phyloP scores from a whole-genome alignment of 139 green algal species.

The Chara braunii region DNA sequence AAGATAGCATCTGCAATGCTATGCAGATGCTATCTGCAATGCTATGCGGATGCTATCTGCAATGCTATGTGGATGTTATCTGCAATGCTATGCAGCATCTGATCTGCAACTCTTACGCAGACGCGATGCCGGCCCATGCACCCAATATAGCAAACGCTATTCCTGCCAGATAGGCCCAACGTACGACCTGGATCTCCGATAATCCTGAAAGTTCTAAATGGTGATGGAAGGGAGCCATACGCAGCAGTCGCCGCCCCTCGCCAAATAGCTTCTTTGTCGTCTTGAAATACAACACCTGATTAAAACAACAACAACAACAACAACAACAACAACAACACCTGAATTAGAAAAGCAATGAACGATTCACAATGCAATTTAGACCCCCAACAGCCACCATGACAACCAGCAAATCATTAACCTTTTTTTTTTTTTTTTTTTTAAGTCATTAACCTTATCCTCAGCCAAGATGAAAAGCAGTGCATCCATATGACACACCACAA shows the following conservation, averaged over 20 bases:
- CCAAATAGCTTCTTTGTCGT: slow-evolving; percentile 28
- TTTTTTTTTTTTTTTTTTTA: too few species aligned
- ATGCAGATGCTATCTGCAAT: too few species aligned
- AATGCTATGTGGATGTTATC: too few species aligned
- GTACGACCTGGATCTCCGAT: slow-evolving; percentile 20
- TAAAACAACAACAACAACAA: not conserved
- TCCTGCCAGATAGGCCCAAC: not conserved
- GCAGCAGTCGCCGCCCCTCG: slow-evolving; percentile 28
- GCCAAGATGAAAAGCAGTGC: too few species aligned
- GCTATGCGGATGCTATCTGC: too few species aligned
- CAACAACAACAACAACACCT: not conserved
- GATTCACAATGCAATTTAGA: not conserved
- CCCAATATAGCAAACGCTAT: slow-evolving; percentile 1
- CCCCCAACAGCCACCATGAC: not conserved
- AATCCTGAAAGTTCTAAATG: slow-evolving; percentile 36
- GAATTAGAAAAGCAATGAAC: not conserved
- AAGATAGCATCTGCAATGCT: too few species aligned
- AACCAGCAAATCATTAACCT: too few species aligned
- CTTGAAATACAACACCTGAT: slow-evolving; percentile 48
- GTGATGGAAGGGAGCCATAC: slow-evolving; percentile 44
- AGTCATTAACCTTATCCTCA: not conserved
- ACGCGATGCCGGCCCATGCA: not conserved
- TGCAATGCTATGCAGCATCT: too few species aligned
- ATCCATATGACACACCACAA: too few species aligned
- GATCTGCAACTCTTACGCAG: too few species aligned